A percentile compares a stretch with the other conserved stretches of the same genome.
These are phyloP conservation scores for Pythium folliculosum DNA, from an alignment of 352 stramenopile genomes.

Conservation along the genomic window DNA sequence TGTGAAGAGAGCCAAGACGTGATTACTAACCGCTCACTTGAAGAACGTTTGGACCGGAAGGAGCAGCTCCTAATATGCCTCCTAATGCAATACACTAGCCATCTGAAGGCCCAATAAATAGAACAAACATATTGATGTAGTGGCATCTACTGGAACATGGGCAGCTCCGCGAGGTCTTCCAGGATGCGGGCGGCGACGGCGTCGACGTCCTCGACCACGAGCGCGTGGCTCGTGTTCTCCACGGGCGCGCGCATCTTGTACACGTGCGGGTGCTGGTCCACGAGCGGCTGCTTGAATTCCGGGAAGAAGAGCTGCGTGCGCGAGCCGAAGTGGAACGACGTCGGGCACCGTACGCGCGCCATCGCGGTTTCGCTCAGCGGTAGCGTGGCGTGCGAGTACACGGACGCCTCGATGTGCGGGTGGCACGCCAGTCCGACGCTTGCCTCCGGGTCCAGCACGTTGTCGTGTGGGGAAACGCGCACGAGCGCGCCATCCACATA, in stretches of 20 bases:
- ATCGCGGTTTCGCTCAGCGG: slow-evolving; percentile 35
- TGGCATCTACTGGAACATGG: background rate
- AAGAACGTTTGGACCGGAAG: no score
- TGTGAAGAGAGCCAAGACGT: background rate
- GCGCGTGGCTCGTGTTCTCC: slow-evolving; percentile 36
- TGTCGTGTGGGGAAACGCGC: slow-evolving; percentile 24
- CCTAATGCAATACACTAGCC: background rate
- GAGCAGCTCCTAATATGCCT: background rate
- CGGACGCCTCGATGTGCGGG: slow-evolving; percentile 39
- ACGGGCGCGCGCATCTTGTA: slow-evolving; percentile 43
- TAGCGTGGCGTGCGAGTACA: slow-evolving; percentile 34
- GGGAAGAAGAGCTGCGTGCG: slow-evolving; percentile 49
- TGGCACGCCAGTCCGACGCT: slow-evolving; percentile 23
- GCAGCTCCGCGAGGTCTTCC: slow-evolving; percentile 3
- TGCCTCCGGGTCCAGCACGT: slow-evolving; percentile 1
- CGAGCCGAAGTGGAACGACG: slow-evolving; percentile 39
- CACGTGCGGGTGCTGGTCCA: slow-evolving; percentile 35
- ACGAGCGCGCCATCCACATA: slow-evolving; percentile 46
- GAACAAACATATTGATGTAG: no score
- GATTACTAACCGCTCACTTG: background rate
- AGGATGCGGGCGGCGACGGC: slow-evolving; percentile 41
- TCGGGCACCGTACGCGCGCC: slow-evolving; percentile 25
- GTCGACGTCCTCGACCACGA: slow-evolving; percentile 50
- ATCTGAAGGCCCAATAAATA: no score
- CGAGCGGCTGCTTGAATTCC: slow-evolving; percentile 24